These are phyloP conservation scores for Alternaria brassicae DNA, from an alignment of 2,329 filamentous ascomycete species.

Conservation along the genomic window DNA sequence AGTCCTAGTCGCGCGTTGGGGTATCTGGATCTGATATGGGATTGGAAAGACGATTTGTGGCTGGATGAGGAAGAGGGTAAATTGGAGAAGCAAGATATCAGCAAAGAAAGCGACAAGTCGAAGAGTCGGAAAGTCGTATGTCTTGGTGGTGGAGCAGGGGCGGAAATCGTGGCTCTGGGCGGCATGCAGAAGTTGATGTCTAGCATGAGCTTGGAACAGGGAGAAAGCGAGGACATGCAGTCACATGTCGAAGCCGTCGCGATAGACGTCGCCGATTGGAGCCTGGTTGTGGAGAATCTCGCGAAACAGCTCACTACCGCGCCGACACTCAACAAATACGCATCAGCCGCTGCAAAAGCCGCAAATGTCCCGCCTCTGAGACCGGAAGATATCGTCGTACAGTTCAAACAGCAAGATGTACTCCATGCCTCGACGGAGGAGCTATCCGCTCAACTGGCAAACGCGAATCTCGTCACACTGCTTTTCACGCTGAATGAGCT, in stretches of 20 bases:
- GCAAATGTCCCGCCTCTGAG: constrained; percentile 50
- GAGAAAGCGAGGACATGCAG: not conserved
- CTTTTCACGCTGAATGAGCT: constrained; percentile 97
- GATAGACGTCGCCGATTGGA: constrained; percentile 87
- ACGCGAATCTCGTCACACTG: constrained; percentile 70
- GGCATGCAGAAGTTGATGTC: constrained; percentile 57
- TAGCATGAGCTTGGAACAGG: constrained; percentile 2
- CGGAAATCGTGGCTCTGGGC: constrained; percentile 70
- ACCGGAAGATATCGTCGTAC: constrained; percentile 41
- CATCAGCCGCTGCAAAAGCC: constrained; percentile 54
- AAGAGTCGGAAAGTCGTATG: constrained; percentile 57
- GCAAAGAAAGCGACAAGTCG: not conserved
- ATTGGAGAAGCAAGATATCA: not conserved
- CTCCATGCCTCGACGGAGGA: constrained; percentile 52
- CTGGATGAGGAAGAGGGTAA: not conserved
- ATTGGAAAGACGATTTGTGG: constrained; percentile 39
- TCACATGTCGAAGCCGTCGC: constrained; percentile 61
- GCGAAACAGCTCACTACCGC: constrained; percentile 62
- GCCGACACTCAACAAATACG: constrained; percentile 56
- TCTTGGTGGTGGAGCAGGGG: constrained; percentile 70
- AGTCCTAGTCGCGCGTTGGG: constrained; percentile 84
- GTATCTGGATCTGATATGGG: constrained; percentile 70
- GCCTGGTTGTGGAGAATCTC: constrained; percentile 65
- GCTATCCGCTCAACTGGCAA: constrained; percentile 42
- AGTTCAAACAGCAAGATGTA: constrained; percentile 61